Evolutionary conservation across 441 rosid species (phyloP).

Genomic region (Populus tomentosa): DNA sequence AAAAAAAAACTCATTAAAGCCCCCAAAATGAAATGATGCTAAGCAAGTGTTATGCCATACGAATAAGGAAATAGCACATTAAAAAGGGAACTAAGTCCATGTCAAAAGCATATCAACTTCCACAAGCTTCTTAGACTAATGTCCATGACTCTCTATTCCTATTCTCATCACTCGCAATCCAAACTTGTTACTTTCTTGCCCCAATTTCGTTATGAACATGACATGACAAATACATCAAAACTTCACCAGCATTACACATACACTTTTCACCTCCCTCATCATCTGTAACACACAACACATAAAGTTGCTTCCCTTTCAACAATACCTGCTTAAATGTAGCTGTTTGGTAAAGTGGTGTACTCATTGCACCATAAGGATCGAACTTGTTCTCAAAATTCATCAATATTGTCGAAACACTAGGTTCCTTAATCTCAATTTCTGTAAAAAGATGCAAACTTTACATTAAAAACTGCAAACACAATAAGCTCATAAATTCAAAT

Average conservation of each 20-base stretch:
- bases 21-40: neutral
- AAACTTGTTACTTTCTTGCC: neutral
- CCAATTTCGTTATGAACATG: neutral
- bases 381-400: conserved; percentile 64
- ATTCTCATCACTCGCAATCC: neutral
- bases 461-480: neutral
- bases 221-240: neutral
- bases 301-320: neutral
- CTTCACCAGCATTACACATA: neutral
- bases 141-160: neutral
- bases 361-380: conserved; percentile 83
- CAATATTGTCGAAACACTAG: conserved; percentile 63
- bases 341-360: conserved; percentile 89
- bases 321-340: conserved; percentile 92
- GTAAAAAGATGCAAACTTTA: conserved; percentile 7
- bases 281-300: neutral
- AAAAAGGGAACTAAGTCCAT: neutral
- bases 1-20: conserved; percentile 1
- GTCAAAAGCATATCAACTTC: neutral
- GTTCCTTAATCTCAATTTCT: conserved; percentile 49
- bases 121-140: neutral
- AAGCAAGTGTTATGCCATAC: neutral
- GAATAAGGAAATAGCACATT: neutral
- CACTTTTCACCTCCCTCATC: neutral
- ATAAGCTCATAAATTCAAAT: neutral